Evolutionary conservation across 2,329 filamentous ascomycete genomes (phyloP).

Genomic region (Chaetothyriales sp.): DNA sequence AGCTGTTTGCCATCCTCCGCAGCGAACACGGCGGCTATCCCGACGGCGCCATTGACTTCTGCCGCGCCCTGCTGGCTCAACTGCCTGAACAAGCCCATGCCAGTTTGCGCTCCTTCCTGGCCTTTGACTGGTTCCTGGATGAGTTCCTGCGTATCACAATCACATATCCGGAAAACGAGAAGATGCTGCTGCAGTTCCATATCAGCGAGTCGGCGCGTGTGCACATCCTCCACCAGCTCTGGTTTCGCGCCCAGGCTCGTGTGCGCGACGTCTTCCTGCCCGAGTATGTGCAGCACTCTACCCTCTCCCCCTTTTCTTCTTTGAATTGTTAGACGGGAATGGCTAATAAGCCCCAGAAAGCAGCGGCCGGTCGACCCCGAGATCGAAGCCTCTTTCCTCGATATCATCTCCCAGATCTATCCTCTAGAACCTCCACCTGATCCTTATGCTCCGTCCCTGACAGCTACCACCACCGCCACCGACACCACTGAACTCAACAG

Average conservation of each 20-base stretch:
- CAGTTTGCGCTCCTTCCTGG: conserved; percentile 65
- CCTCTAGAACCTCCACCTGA: conserved; percentile 4
- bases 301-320: conserved; percentile 7
- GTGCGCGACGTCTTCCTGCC: conserved; percentile 59
- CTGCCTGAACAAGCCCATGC: conserved; percentile 54
- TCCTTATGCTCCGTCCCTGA: conserved; percentile 4
- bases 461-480: not conserved
- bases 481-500: not conserved
- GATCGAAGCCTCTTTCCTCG: conserved; percentile 5
- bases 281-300: conserved; percentile 38
- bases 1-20: conserved; percentile 72
- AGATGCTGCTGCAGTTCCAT: conserved; percentile 70
- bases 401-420: conserved; percentile 10
- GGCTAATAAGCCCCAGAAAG: conserved; percentile 14
- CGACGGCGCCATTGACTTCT: conserved; percentile 67
- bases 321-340: conserved; percentile 7
- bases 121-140: conserved; percentile 85
- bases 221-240: conserved; percentile 57
- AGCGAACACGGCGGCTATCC: conserved; percentile 75
- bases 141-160: conserved; percentile 71
- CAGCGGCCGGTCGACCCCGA: conserved; percentile 7
- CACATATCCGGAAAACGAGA: conserved; percentile 64
- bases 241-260: conserved; percentile 61
- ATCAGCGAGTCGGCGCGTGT: conserved; percentile 82
- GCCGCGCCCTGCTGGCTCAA: conserved; percentile 66